phyloP scores from a whole-genome alignment of 306 rosid species.

The Senna siamea region DNA sequence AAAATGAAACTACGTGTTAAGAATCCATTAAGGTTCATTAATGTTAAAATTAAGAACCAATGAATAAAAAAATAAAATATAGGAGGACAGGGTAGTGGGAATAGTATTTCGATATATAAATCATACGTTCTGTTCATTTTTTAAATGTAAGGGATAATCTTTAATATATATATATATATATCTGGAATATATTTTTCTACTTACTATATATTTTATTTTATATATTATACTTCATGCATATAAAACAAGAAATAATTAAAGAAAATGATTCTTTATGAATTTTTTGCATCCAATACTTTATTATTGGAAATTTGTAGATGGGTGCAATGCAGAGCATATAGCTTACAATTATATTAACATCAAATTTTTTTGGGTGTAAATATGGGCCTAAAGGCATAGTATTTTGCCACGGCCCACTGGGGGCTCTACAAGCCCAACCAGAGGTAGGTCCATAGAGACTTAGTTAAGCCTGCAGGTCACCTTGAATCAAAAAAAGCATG shows the following conservation, averaged over 20 bases:
- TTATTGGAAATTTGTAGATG: not conserved
- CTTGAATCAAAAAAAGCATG: too few relatives aligned
- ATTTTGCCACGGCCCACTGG: too few relatives aligned
- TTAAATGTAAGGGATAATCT: too few relatives aligned
- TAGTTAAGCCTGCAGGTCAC: not conserved
- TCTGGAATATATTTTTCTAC: not conserved
- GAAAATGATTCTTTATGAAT: not conserved
- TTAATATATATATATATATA: too few relatives aligned
- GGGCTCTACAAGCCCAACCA: not conserved
- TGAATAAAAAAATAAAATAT: not conserved
- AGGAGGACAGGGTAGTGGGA: not conserved
- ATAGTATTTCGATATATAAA: not conserved
- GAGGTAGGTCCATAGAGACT: not conserved
- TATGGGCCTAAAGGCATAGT: too few relatives aligned
- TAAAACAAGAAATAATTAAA: too few relatives aligned
- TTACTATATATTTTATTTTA: too few relatives aligned
- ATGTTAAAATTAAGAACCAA: not conserved
- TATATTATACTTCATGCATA: not conserved
- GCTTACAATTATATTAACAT: too few relatives aligned
- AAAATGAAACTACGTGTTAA: not conserved
- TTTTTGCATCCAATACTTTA: not conserved
- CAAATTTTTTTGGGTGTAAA: too few relatives aligned
- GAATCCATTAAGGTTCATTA: not conserved
- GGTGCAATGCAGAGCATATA: not conserved
- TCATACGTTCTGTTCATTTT: too few relatives aligned